Evolutionary conservation across 257 asterid genomes (phyloP).

Genomic region (Petunia secreta): DNA sequence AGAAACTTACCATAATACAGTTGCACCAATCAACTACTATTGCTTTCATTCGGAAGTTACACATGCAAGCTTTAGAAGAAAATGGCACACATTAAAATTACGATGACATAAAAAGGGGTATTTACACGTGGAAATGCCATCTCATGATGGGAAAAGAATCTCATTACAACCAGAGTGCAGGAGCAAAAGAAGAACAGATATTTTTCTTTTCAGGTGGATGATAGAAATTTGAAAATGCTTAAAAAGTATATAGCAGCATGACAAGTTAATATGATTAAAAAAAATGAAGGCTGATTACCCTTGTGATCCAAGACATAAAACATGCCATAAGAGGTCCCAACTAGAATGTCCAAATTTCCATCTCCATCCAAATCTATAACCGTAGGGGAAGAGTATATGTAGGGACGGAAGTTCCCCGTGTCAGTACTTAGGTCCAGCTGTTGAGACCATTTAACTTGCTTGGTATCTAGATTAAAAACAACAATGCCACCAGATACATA

Average conservation of each 20-base stretch:
- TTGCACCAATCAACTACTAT: constrained; percentile 3
- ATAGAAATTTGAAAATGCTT: constrained; percentile 9
- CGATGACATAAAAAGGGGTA: not conserved
- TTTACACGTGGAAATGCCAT: not conserved
- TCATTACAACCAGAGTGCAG: not conserved
- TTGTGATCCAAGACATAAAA: constrained; percentile 97
- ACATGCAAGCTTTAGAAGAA: constrained; percentile 20
- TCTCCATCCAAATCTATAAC: constrained; percentile 98
- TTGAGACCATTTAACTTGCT: constrained; percentile 90
- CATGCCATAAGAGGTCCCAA: constrained; percentile 97
- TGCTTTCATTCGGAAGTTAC: constrained; percentile 13
- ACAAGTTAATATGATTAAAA: not conserved
- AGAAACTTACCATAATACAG: not conserved
- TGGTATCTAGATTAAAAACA: constrained; percentile 90
- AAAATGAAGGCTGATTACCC: constrained; percentile 46
- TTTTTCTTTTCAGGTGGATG: constrained; percentile 18
- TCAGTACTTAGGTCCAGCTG: constrained; percentile 91
- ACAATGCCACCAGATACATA: constrained; percentile 98
- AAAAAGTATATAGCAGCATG: constrained; percentile 13
- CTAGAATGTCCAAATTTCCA: constrained; percentile 93
- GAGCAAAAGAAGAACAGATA: not conserved
- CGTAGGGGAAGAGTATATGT: constrained; percentile 95
- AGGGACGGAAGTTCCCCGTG: constrained; percentile 79
- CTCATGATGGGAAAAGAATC: not conserved
- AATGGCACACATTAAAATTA: not conserved